Evolutionary conservation across 495 filamentous ascomycete species (phyloP).

Genomic region (Xylaria intraflava): DNA sequence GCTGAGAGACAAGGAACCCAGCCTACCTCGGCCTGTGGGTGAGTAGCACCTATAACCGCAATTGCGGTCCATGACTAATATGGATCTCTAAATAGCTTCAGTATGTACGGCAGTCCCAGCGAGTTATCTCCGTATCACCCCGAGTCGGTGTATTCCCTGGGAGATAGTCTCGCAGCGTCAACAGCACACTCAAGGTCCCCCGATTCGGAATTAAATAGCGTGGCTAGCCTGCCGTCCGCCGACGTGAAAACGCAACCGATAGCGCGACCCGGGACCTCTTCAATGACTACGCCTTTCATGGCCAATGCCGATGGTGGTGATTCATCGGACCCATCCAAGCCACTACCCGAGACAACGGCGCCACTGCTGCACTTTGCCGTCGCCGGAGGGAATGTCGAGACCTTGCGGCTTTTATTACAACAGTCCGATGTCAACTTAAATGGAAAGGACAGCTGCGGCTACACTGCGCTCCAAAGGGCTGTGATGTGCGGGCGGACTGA

Average conservation of each 20-base stretch:
- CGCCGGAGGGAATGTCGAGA: slow-evolving; percentile 24
- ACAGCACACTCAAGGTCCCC: slow-evolving; percentile 24
- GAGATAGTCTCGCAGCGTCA: slow-evolving; percentile 18
- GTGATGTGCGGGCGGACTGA: slow-evolving; percentile 27
- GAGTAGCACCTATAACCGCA: not conserved
- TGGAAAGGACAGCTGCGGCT: slow-evolving; percentile 22
- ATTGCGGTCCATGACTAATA: not conserved
- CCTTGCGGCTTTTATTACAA: slow-evolving; percentile 21
- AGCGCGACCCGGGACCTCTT: slow-evolving; percentile 18
- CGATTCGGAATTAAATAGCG: slow-evolving; percentile 22
- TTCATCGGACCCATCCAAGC: slow-evolving; percentile 15
- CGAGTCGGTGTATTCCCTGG: slow-evolving; percentile 23
- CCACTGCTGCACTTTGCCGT: slow-evolving; percentile 27
- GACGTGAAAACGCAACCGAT: slow-evolving; percentile 20
- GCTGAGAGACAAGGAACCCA: slow-evolving; percentile 19
- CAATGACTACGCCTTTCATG: slow-evolving; percentile 19
- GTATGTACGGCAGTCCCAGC: slow-evolving; percentile 19
- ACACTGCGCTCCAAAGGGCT: slow-evolving; percentile 26
- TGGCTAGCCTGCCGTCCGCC: slow-evolving; percentile 19
- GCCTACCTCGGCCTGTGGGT: slow-evolving; percentile 20
- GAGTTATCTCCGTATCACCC: slow-evolving; percentile 23
- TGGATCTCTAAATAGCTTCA: slow-evolving; percentile 11
- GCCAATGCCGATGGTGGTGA: slow-evolving; percentile 12
- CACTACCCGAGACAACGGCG: slow-evolving; percentile 27
- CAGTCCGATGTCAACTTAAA: slow-evolving; percentile 25